Evolutionary conservation across 2,329 filamentous ascomycete species (phyloP), one percentile per base, ranked within the genome.

Genomic region (Colletotrichum neosansevieriae): DNA sequence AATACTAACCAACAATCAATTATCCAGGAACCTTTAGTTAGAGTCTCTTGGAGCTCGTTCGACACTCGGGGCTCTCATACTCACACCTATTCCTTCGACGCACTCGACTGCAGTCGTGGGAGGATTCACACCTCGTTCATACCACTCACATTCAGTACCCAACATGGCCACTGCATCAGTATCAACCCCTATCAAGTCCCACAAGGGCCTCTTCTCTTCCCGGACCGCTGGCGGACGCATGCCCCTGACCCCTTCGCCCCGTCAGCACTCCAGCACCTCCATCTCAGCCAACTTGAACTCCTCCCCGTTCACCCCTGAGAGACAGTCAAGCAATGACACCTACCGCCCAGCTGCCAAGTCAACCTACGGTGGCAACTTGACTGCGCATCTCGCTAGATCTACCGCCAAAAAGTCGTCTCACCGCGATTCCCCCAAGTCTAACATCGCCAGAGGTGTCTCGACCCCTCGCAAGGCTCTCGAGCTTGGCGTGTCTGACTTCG

Each of bases 181-280:
- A 81, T 92, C 94, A 76, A 98, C 96, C 70, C 96, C 96, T 69
- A 86, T 96, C 79, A 98, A 98, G 88, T 96, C 93, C 87, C 95
- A 97, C 81, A 90, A 92, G 82, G 94, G 94, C 69, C 88, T 98
- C 76, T 98, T 98, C 85, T 94, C 92, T 74, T 89, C 93, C 74
- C 94, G 94, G 79, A 96, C 94, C 79, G 96, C 94, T 80, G 94
- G 95, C 83, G 94, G 94, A 79, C 93, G 96, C 71, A 94, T 97
- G 86, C 94, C 96, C 74, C 84, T 99, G 78, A 98, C 95, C 4
- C 95, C 96, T 36, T 98, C 95, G 66, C 96, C 96, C 67, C 89
- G 91, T 73, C 88, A 90, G 72, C 84, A 85, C 38, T 81, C 84
- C 36, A 81, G 83, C 49, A 81, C 83, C 49, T 84, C 82, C 45